These are phyloP conservation scores for Daldinia grandis DNA, from an alignment of 495 filamentous ascomycete species.

Conservation along the genomic window DNA sequence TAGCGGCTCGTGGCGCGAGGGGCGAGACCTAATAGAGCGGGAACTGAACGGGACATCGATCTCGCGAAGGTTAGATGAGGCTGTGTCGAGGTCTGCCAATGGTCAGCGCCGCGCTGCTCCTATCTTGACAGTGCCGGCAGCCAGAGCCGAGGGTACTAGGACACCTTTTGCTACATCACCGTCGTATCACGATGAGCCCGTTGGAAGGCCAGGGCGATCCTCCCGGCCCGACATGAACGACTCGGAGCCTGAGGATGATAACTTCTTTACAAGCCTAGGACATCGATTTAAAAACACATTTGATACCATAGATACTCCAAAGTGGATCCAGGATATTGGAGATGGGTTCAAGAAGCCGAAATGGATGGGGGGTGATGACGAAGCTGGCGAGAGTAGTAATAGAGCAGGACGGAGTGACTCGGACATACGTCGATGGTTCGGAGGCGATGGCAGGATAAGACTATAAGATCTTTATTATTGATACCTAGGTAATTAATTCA, in stretches of 20 bases:
- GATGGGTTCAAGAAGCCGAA: conserved; percentile 76
- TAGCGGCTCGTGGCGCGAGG: conserved; percentile 90
- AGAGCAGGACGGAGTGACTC: conserved; percentile 34
- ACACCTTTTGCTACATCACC: conserved; percentile 56
- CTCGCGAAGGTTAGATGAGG: conserved; percentile 47
- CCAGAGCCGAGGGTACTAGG: conserved; percentile 34
- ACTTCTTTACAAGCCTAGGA: conserved; percentile 81
- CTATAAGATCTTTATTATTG: conserved; percentile 20
- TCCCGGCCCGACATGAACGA: conserved; percentile 42
- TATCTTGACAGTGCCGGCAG: conserved; percentile 46
- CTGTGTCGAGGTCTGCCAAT: conserved; percentile 30
- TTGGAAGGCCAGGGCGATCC: conserved; percentile 31
- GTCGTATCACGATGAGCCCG: conserved; percentile 43
- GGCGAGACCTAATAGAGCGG: conserved; percentile 89
- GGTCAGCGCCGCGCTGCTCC: conserved; percentile 47
- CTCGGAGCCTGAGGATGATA: conserved; percentile 72
- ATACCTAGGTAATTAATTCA: conserved; percentile 8
- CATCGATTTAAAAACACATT: conserved; percentile 91
- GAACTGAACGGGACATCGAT: conserved; percentile 73
- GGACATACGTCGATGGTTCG: conserved; percentile 58
- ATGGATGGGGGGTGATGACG: conserved; percentile 77
- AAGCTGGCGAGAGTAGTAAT: conserved; percentile 44
- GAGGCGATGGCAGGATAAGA: conserved; percentile 49
- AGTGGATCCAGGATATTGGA: conserved; percentile 76
- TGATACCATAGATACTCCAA: conserved; percentile 81